A percentile compares a stretch with the other conserved stretches of the same genome.
Conservation (phyloP, 257 asterid species). For the Forsythia viridissima region DNA sequence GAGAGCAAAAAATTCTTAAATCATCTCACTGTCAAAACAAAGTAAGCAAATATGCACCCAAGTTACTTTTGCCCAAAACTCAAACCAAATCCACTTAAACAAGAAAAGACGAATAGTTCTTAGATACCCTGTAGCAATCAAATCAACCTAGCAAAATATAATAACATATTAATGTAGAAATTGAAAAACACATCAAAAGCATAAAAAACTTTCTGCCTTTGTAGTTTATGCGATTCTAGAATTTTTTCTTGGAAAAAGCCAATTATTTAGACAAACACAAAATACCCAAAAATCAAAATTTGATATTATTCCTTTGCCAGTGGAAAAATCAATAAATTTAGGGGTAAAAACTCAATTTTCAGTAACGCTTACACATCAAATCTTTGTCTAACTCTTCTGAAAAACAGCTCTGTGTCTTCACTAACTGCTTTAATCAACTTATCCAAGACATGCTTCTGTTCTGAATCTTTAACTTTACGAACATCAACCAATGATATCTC, state of each 20-base stretch:
- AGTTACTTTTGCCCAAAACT: too few relatives aligned
- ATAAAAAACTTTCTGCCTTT: too few relatives aligned
- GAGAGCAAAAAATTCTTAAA: too few relatives aligned
- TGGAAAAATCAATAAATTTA: neutral
- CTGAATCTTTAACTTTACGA: conserved; percentile 43
- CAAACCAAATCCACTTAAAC: too few relatives aligned
- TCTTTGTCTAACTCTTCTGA: conserved; percentile 69
- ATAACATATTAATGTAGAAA: too few relatives aligned
- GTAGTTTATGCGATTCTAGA: too few relatives aligned
- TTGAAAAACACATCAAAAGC: too few relatives aligned
- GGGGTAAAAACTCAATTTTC: neutral
- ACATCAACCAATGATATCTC: conserved; percentile 66
- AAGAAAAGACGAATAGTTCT: too few relatives aligned
- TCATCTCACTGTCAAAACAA: too few relatives aligned
- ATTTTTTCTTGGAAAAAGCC: neutral
- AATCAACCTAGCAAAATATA: too few relatives aligned
- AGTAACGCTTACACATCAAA: conserved; percentile 66
- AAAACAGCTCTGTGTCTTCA: conserved; percentile 60
- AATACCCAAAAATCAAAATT: neutral
- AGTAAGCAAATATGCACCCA: too few relatives aligned
- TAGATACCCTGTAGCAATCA: too few relatives aligned
- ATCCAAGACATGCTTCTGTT: conserved; percentile 57
- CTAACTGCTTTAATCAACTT: conserved; percentile 50
- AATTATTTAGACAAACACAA: neutral
- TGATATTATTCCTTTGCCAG: neutral